Conservation (phyloP, 257 asterid species). For the Coffea canephora region DNA sequence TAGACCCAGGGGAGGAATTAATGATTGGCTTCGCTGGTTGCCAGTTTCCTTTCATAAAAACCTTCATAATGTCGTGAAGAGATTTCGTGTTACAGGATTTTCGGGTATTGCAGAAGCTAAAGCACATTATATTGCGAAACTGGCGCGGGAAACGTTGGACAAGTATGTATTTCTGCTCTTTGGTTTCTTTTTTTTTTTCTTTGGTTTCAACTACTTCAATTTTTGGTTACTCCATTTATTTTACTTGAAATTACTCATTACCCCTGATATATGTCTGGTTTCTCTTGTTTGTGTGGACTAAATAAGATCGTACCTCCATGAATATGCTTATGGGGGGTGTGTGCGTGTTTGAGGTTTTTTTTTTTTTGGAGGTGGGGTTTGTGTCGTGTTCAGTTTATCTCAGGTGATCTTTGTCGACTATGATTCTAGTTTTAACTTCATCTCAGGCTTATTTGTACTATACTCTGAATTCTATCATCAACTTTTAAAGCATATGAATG, state of each 20-base stretch:
- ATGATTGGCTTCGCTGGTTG: conserved; percentile 60
- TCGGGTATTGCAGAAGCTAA: conserved; percentile 59
- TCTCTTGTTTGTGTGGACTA: not conserved
- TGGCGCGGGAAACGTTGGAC: conserved; percentile 49
- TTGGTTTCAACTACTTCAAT: not conserved
- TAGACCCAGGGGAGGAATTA: conserved; percentile 72
- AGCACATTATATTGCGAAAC: conserved; percentile 49
- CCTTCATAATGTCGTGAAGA: conserved; percentile 30
- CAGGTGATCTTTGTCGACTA: not conserved
- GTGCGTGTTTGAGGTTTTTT: too few species aligned
- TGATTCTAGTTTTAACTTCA: not conserved
- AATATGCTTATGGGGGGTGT: too few species aligned
- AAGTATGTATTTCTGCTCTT: conserved; percentile 38
- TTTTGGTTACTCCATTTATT: not conserved
- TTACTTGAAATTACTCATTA: not conserved
- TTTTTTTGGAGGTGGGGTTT: too few species aligned
- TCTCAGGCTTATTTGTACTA: too few species aligned
- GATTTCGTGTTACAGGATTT: conserved; percentile 23
- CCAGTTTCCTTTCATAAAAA: conserved; percentile 57
- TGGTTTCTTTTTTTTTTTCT: not conserved
- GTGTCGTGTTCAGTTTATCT: not conserved
- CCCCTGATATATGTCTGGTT: not conserved
- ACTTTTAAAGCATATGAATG: not conserved
- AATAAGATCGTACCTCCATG: not conserved
- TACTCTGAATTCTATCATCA: not conserved